Evolutionary conservation across 805 yeast genomes (phyloP).

Genomic region (Lipomyces starkeyi): DNA sequence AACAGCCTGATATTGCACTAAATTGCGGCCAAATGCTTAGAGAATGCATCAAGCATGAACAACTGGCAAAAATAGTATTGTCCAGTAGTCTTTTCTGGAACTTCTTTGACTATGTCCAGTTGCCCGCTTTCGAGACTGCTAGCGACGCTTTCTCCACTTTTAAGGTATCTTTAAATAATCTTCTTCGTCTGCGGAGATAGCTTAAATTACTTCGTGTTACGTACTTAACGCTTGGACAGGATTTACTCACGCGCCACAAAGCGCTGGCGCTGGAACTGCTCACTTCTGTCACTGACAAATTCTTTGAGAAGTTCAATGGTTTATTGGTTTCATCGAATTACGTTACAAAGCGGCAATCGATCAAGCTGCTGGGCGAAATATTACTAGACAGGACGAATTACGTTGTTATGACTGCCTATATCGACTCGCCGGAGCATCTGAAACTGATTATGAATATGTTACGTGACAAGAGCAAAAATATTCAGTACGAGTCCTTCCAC

Average conservation of each 20-base stretch:
- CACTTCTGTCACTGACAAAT: slow-evolving; percentile 58
- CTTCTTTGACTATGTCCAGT: slow-evolving; percentile 76
- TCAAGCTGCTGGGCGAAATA: slow-evolving; percentile 71
- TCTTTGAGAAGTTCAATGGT: slow-evolving; percentile 67
- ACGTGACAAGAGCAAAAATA: slow-evolving; percentile 86
- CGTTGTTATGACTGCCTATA: slow-evolving; percentile 73
- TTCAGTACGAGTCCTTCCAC: slow-evolving; percentile 90
- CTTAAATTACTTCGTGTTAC: neutral
- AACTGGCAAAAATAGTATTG: slow-evolving; percentile 64
- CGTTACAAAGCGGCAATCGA: slow-evolving; percentile 90
- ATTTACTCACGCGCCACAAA: slow-evolving; percentile 71
- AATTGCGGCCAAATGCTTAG: slow-evolving; percentile 79
- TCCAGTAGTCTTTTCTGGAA: slow-evolving; percentile 73
- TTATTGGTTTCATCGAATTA: slow-evolving; percentile 80
- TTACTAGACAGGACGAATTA: slow-evolving; percentile 75
- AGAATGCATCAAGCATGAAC: slow-evolving; percentile 83
- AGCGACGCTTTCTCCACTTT: slow-evolving; percentile 84
- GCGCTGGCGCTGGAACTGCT: slow-evolving; percentile 74
- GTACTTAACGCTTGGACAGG: slow-evolving; percentile 43
- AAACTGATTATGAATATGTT: slow-evolving; percentile 84
- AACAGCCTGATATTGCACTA: slow-evolving; percentile 71
- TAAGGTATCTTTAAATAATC: slow-evolving; percentile 46
- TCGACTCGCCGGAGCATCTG: slow-evolving; percentile 79
- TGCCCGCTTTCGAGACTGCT: slow-evolving; percentile 83
- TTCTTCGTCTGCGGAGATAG: neutral